Conservation (phyloP, 1,139 yeast genomes). For the Blastobotrys petasosporus region DNA sequence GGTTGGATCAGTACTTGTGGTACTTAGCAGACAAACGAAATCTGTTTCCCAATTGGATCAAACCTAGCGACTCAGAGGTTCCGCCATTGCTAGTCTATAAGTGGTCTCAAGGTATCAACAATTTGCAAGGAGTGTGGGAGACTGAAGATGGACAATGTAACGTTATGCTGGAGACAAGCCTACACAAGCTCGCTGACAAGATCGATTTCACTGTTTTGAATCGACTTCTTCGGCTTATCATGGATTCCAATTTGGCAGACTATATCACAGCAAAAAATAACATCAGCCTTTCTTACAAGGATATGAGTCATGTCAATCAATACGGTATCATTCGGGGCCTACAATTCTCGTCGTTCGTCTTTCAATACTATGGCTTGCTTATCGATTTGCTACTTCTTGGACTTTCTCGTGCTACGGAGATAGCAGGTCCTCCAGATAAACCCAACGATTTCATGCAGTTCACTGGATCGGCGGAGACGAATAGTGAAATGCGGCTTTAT, state of each 20-base stretch:
- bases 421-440: conserved; percentile 65
- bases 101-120: conserved; percentile 94
- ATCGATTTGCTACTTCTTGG: conserved; percentile 81
- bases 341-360: conserved; percentile 83
- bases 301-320: conserved; percentile 90
- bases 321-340: conserved; percentile 84
- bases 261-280: conserved; percentile 92
- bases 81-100: conserved; percentile 89
- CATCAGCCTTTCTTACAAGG: conserved; percentile 75
- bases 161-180: conserved; percentile 74
- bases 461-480: conserved; percentile 50
- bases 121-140: conserved; percentile 73
- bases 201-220: conserved; percentile 84
- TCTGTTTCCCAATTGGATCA: conserved; percentile 92
- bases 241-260: conserved; percentile 91
- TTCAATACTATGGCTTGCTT: conserved; percentile 83
- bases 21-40: conserved; percentile 86
- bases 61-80: conserved; percentile 90
- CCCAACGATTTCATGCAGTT: conserved; percentile 81
- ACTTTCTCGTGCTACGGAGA: conserved; percentile 74
- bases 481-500: conserved; percentile 74
- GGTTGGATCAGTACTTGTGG: conserved; percentile 92
- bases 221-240: conserved; percentile 67
- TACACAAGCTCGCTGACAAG: conserved; percentile 71
- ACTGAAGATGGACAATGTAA: conserved; percentile 66